Evolutionary conservation across 441 rosid genomes (phyloP).

Genomic region (Aleurites moluccanus): DNA sequence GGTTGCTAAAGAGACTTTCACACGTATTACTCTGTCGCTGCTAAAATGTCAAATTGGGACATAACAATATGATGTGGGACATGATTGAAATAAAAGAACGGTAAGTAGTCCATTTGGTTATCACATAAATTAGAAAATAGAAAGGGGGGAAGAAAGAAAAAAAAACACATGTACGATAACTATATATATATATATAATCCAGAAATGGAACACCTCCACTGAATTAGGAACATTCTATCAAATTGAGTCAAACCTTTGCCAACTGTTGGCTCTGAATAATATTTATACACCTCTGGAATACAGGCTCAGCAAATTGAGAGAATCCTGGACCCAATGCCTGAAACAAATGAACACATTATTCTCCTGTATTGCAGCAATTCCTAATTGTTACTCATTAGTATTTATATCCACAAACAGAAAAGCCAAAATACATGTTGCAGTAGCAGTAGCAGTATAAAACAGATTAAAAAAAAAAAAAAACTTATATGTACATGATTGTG

Average conservation of each 20-base stretch:
- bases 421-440: neutral
- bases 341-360: conserved; percentile 29
- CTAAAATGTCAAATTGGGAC: neutral
- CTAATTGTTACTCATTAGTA: neutral
- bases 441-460: too few relatives aligned
- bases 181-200: neutral
- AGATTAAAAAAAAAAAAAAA: neutral
- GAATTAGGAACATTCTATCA: conserved; percentile 57
- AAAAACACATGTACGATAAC: neutral
- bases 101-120: neutral
- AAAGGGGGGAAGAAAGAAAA: neutral
- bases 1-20: too few relatives aligned
- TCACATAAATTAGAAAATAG: neutral
- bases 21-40: neutral
- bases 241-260: conserved; percentile 81
- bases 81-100: neutral
- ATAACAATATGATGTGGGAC: neutral
- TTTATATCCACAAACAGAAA: neutral
- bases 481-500: neutral
- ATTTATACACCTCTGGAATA: conserved; percentile 84
- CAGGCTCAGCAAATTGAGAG: conserved; percentile 90
- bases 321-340: conserved; percentile 5
- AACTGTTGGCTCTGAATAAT: conserved; percentile 77
- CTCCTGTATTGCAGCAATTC: conserved; percentile 1
- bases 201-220: neutral